Base-by-base conservation (phyloP, 305 asterid species). In the Fraxinus floribunda region DNA sequence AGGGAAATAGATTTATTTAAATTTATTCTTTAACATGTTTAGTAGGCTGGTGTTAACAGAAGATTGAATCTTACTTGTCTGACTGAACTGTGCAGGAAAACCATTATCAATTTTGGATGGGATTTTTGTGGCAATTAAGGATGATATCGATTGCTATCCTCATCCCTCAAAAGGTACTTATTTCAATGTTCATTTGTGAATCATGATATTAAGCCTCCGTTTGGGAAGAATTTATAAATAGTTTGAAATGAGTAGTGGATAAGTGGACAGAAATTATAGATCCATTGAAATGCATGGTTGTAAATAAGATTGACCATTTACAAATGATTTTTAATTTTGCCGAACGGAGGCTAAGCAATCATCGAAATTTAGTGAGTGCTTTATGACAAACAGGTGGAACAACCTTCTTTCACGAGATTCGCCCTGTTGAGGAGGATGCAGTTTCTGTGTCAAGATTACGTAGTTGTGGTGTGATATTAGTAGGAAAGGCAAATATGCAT, bases 401-500 rank as follows among this genome's bases (percentile, higher is more conserved):
- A 78, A 89, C 95, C 83, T 96, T 94, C 93, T 86, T 88, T 78
- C 93, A 96, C 57, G 97, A 94, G 91, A 87, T 91, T 86, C 95
- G 92, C 70, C 87, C 86, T 78, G 97, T 92, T 52, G 80, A 91
- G 84, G 88, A 86, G 87, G 99, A 96, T 87, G 98, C 98, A 39
- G 88, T 74, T 75, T 91, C 89, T 75, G 96, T 92, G 73, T 92
- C 91, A 89, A 91, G 91, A 83, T 85, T 96, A 85, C 97, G 99
- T 22, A 86, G 92, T 57, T 94, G 98, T 85, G 99, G 98, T 80
- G 98, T 84, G 81, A 85, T 96, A 82, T 91, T 96, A 60, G 99
- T 94, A 80, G 99, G 99, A 81, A 96, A 96, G 86, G 99, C 99
- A 78, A 96, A 94, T 90, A 96, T 96, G 99, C 98, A 96, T 90